Evolutionary conservation across 495 filamentous ascomycete genomes (phyloP), one percentile per base, ranked within the genome.

Genomic region (Xylaria flabelliformis): DNA sequence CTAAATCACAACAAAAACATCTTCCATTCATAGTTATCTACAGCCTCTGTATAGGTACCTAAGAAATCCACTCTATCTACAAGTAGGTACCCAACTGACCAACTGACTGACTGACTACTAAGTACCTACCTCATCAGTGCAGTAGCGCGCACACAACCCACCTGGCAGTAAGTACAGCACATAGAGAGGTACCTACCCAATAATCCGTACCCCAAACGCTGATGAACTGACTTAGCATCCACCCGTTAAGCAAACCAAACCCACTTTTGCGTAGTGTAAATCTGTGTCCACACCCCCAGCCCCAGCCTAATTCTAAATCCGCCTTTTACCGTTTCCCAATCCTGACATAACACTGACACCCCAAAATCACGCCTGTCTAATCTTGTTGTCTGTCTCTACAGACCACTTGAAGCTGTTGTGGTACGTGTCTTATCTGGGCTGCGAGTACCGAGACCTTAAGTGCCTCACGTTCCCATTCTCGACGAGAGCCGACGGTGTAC

Each of bases 281-380:
- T 24, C 53, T 12, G 26, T 48, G 62, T 10, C 62, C 62, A 64
- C 64, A 39, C 36, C 36, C 39, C 62, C 64, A 42, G 39, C 41
- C 53, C 53, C 34, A 41, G 26, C 67, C 53, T 41, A 62, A 41
- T 69, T 53, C 41, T 32, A 62, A 17, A 32, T 41, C 58, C 55
- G 55, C 44, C 46, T 32, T 70, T 63, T 63, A 51, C 42, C 58
- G 24, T 67, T 34, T 29, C 26, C 64, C 6, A 19, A 42, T 41
- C 46, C 21, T 59, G 21, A 63, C 50, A 61, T 46, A 15, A n/a
- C 67, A 62, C 44, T 32, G 9, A 51, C 68, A 15, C 58, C 58
- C 56, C 29, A 69, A 62, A 36, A 24, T 42, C 36, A 39, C 1
- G 0, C 8, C 41, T 69, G 61, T 44, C 44, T 50, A 21, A 21